Percentiles rank a stretch among this genome's conserved stretches.
Evolutionary conservation across 2,329 filamentous ascomycete species (phyloP).

Genomic region (Cordyceps cateniannulata): DNA sequence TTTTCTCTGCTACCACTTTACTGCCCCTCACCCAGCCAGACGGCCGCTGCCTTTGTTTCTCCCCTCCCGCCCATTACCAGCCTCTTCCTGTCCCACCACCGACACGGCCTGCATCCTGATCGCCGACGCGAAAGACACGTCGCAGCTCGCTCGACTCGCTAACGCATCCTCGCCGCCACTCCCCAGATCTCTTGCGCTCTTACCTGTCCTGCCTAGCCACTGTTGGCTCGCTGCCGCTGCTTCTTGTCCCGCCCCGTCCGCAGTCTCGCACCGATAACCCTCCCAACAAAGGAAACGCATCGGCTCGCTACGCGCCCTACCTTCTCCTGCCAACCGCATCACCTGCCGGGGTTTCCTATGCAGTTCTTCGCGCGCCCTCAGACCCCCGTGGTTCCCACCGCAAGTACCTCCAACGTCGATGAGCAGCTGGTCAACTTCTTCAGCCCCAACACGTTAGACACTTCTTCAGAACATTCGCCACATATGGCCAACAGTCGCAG

Average conservation of each 20-base stretch:
- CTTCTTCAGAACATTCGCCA: slow-evolving; percentile 56
- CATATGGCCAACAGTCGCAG: slow-evolving; percentile 56
- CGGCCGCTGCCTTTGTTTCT: slow-evolving; percentile 10
- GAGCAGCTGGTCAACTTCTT: slow-evolving; percentile 5
- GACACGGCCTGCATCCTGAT: background rate
- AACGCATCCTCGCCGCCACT: background rate
- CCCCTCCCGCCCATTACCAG: slow-evolving; percentile 6
- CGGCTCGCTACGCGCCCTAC: background rate
- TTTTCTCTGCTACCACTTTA: background rate
- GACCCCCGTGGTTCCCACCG: background rate
- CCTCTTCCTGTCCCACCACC: slow-evolving; percentile 8
- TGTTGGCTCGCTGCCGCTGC: background rate
- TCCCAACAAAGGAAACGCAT: background rate
- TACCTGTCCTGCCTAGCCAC: background rate
- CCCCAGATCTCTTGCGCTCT: background rate
- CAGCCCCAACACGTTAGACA: slow-evolving; percentile 38
- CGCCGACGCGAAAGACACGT: background rate
- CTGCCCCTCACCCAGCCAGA: slow-evolving; percentile 1
- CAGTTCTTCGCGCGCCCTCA: slow-evolving; percentile 1
- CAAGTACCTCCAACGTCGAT: slow-evolving; percentile 3
- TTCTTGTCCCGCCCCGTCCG: background rate
- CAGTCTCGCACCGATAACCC: background rate
- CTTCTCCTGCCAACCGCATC: background rate
- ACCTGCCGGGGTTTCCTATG: background rate
- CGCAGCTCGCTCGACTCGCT: background rate